A percentile compares a stretch with the other conserved stretches of the same genome.
Evolutionary conservation across 2,329 filamentous ascomycete genomes (phyloP).

Genomic region (Cryphonectria japonica): DNA sequence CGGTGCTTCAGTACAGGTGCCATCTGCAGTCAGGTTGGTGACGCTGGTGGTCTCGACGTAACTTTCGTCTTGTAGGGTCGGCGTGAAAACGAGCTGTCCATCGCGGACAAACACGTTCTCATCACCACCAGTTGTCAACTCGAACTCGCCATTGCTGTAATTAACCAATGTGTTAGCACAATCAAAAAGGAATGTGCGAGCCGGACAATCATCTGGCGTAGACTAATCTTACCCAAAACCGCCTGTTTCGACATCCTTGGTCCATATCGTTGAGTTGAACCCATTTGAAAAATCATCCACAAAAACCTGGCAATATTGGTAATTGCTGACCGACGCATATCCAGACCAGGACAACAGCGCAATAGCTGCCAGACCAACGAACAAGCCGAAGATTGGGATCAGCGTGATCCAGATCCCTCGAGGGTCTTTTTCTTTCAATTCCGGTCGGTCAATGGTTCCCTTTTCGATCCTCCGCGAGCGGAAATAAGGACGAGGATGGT

Average conservation of each 20-base stretch:
- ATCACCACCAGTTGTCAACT: slow-evolving; percentile 22
- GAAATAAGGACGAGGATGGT: slow-evolving; percentile 25
- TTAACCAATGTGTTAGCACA: not conserved
- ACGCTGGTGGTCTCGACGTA: slow-evolving; percentile 12
- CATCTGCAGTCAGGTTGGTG: slow-evolving; percentile 6
- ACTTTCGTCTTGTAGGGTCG: slow-evolving; percentile 20
- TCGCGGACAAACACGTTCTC: slow-evolving; percentile 28
- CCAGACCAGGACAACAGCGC: slow-evolving; percentile 14
- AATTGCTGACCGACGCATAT: slow-evolving; percentile 14
- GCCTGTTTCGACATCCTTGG: slow-evolving; percentile 24
- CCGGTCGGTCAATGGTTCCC: slow-evolving; percentile 24
- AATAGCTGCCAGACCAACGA: slow-evolving; percentile 10
- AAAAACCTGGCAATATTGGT: slow-evolving; percentile 26
- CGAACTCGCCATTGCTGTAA: slow-evolving; percentile 8
- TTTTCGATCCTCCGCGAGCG: slow-evolving; percentile 24
- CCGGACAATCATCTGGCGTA: not conserved
- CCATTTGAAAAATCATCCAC: slow-evolving; percentile 28
- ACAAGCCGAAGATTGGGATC: slow-evolving; percentile 20
- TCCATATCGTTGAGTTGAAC: slow-evolving; percentile 29
- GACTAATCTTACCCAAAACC: slow-evolving; percentile 20
- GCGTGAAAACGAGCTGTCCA: slow-evolving; percentile 27
- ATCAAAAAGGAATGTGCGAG: not conserved
- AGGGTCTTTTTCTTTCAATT: slow-evolving; percentile 25
- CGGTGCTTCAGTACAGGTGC: slow-evolving; percentile 16
- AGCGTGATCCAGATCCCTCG: slow-evolving; percentile 25